Evolutionary conservation across 2,329 filamentous ascomycete species (phyloP), one percentile per base, ranked within the genome.

Genomic region (Hawksworthiomyces lignivorus): DNA sequence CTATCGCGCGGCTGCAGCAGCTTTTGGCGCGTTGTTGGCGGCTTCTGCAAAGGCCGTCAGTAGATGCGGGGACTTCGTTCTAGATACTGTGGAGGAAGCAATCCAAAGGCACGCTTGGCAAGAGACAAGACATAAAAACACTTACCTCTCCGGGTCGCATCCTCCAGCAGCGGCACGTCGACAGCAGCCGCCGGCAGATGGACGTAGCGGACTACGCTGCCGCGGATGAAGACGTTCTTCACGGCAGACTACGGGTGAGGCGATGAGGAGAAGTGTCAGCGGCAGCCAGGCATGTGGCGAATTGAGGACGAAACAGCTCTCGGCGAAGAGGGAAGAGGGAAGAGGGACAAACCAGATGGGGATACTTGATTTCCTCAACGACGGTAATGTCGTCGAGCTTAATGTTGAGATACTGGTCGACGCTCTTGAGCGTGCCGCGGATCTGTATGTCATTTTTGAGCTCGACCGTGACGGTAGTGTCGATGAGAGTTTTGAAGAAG

Each of bases 381-480:
- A 97, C 90, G 49, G 82, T 76, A 48, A 97, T 94, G 58, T 96
- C 87, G 59, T 98, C 92, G 38, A 98, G 79, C 72, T 97, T 97
- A 69, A 98, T 96, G 69, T 98, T 98, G 59, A 98, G 79, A 67
- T 94, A 98, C 70, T 97, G 92, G 62, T 98, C 92, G 52, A 98
- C 90, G 59, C 86, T 94, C 73, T 97, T 98, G 52, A 98, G 75
- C 27, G 83, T 94, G 52, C 92, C 92, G 56, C 87, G 86, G 62
- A 98, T 94, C 61, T 89, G 88, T 55, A 98, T 94, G 68, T 98
- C 92, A 64, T 98, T 98, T 70, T 98, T 98, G 63, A 98, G 85
- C 72, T 98, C 92, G 61, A 98, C 88, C 35, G 89, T 97, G 58
- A 98, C 89, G 71, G 94, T 82, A 54, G 92, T 84, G 71, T 96